Evolutionary conservation across 768 basidiomycete genomes (phyloP), one percentile per base, ranked within the genome.

Genomic region (Brasilioporus rufonigricans): DNA sequence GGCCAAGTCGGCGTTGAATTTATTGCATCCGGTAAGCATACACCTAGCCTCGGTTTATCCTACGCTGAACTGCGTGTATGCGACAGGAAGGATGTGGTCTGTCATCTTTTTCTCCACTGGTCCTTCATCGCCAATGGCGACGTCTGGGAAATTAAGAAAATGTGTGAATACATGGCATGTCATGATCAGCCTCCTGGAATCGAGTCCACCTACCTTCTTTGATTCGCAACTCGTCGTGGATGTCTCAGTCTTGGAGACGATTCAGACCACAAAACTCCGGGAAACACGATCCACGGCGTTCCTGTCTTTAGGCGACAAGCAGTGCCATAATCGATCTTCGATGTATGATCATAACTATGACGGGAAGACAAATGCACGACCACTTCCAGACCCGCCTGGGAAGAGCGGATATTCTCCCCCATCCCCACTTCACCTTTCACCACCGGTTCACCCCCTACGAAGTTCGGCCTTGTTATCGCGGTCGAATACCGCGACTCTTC

Each of bases 1-100:
- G 79, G 80, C 40, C 58, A 71, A 32, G 76, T 86, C n/a, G 61
- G 61, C n/a, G 62, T 88, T 8, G 86, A 90, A 57, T 89, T 89
- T 54, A 85, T 89, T 44, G 86, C 83, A 14, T 64, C 57, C 8
- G 55, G 69, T 69, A 33, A 46, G 44, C 5, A 11, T 21, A 2
- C 19, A 11, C 1, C 16, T 8, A 3, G 24, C 19, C 18, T 23
- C 10, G n/a, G 24, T 5, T 4, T 39, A 19, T 47, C 16, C 2
- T 35, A 19, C 24, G 13, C 41, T 39, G 35, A 54, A 44, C 31
- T n/a, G 3, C 6, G 10, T 27, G 16, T n/a, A 3, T 33, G 4
- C 27, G 13, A 44, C 21, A 67, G 64, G 62, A 4, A 55, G 66
- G 24, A 66, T 66, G 55, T 68, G 66, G 66, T 59, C 58, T 27